A percentile compares a stretch with the other conserved stretches of the same genome.
Conservation (phyloP, 331 rosid genomes). For the Quercus tomentella region DNA sequence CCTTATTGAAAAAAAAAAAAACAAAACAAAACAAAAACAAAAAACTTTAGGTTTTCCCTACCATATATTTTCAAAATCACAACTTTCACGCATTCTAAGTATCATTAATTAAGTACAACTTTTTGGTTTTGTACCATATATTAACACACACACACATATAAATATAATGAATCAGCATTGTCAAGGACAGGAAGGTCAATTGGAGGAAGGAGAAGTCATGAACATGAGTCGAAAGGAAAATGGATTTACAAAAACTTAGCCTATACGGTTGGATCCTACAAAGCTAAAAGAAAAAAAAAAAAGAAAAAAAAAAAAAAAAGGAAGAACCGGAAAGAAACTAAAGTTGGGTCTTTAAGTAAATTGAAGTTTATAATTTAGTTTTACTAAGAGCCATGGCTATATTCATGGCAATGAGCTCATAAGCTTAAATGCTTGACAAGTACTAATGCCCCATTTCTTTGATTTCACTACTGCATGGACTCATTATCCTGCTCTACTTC, state of each 20-base stretch:
- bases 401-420: conserved; percentile 24
- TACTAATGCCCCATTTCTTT: conserved; percentile 1
- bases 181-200: neutral
- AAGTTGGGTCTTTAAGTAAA: conserved; percentile 29
- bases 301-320: neutral
- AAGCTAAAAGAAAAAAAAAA: neutral
- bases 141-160: no score
- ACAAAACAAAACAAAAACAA: neutral
- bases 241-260: conserved; percentile 12
- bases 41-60: neutral
- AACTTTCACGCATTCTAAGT: neutral
- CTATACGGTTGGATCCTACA: neutral
- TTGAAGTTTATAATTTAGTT: conserved; percentile 29
- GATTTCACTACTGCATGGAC: conserved; percentile 27
- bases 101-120: neutral
- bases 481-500: conserved; percentile 87
- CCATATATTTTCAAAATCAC: neutral
- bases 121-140: neutral
- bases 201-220: neutral
- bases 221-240: neutral
- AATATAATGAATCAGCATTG: neutral
- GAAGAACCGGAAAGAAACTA: neutral
- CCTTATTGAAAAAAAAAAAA: neutral
- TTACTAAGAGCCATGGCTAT: conserved; percentile 30
- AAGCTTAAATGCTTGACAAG: conserved; percentile 31